Base-by-base conservation (phyloP, 169 alveolate genomes). In the Eimeria sp. region DNA sequence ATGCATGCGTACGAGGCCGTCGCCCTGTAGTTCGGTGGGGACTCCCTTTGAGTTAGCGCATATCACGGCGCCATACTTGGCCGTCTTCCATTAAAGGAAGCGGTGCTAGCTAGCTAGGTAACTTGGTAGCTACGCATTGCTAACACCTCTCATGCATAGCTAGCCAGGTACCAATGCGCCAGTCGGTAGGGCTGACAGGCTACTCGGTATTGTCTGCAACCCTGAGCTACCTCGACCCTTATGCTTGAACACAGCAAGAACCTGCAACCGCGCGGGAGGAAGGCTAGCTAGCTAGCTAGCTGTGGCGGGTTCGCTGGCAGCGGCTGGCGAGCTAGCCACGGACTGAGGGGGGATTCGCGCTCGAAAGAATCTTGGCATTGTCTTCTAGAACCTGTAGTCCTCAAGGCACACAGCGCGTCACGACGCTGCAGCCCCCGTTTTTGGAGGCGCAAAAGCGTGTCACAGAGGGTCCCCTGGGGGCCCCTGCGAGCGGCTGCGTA, bases 391-490 rank as follows among this genome's bases (percentile, higher is more conserved):
- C 80, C 25, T 46, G 87, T 18, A 25, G 43, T 18, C 10, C 40
- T 74, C 14, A 77, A 46, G 87, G 60, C 87, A 25, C 60, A 27
- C 87, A 46, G 40, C 52, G 23, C 78, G 91, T 58, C 37, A 85
- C 43, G 46, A 62, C 91, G 14, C 64, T 62, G 91, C 78, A 85
- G 49, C 78, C 90, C 43, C 90, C 90, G 49, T 72, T 58, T 18
- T 30, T 82, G 27, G 91, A 62, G 80, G 78, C 91, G 64, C 64
- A 54, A 80, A 85, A 85, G 27, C 91, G 91, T 46, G 91, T 85
- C 78, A 85, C 91, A 6, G 91, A 85, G 64, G 91, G 78, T 43
- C 91, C 91, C 62, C 25, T 56, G 52, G 91, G 60, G 40, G 33
- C 43, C 46, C 54, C 62, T 8, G 64, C 43, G 56, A 40, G 62